Conservation (phyloP, 1,284 basidiomycete species). For the Apiotrichum gamsii region DNA sequence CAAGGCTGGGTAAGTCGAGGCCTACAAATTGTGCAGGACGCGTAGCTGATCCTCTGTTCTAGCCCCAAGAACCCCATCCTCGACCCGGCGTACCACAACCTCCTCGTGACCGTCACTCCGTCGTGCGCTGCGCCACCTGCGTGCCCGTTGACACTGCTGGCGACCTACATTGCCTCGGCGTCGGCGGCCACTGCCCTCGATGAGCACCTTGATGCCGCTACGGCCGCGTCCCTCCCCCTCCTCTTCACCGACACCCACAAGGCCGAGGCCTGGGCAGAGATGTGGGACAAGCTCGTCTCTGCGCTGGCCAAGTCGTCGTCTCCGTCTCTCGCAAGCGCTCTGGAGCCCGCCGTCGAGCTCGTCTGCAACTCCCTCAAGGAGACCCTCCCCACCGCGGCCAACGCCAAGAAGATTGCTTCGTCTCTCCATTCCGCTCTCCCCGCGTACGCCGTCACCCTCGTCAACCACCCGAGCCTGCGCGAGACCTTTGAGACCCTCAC, state of each 20-base stretch:
- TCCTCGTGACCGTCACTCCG: slow-evolving; percentile 19
- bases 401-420: slow-evolving; percentile 31
- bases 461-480: slow-evolving; percentile 15
- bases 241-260: slow-evolving; percentile 19
- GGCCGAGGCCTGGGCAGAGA: slow-evolving; percentile 30
- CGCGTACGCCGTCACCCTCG: slow-evolving; percentile 14
- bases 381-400: slow-evolving; percentile 14
- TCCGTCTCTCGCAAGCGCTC: not conserved
- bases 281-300: slow-evolving; percentile 19
- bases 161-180: slow-evolving; percentile 11
- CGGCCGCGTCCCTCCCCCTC: slow-evolving; percentile 3
- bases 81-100: slow-evolving; percentile 20
- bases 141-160: slow-evolving; percentile 17
- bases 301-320: slow-evolving; percentile 1
- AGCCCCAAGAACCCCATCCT: slow-evolving; percentile 15
- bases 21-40: not conserved
- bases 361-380: slow-evolving; percentile 7
- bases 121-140: slow-evolving; percentile 7
- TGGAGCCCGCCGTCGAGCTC: slow-evolving; percentile 6
- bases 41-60: not conserved
- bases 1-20: slow-evolving; percentile 15
- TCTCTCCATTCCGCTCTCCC: slow-evolving; percentile 20
- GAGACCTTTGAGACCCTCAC: slow-evolving; percentile 8
- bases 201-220: not conserved
- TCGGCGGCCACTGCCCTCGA: not conserved